Percentiles rank a stretch among this genome's conserved stretches.
Conservation (phyloP, 164 flowering plant species). For the Magnolia changhungtana region DNA sequence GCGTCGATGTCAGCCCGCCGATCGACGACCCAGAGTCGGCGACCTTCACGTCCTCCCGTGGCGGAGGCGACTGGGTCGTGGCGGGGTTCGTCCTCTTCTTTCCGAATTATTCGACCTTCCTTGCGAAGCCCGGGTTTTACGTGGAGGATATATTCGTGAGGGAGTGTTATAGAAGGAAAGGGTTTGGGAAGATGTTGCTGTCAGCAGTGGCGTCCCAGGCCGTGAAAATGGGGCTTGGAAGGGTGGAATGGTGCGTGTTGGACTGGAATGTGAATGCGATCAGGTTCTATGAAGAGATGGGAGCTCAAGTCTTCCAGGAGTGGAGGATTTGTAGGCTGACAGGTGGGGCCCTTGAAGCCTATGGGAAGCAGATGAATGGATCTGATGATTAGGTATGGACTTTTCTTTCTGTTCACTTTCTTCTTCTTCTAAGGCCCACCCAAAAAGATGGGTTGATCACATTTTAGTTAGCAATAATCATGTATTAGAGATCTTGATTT, state of each 20-base stretch:
- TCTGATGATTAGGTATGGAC: not conserved
- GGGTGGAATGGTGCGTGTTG: slow-evolving; percentile 90
- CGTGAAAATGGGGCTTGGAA: slow-evolving; percentile 70
- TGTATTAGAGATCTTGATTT: too few relatives aligned
- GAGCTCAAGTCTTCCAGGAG: slow-evolving; percentile 68
- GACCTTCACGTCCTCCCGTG: slow-evolving; percentile 23
- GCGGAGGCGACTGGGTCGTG: slow-evolving; percentile 31
- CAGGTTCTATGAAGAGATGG: slow-evolving; percentile 81
- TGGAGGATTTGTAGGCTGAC: slow-evolving; percentile 85
- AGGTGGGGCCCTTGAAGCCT: slow-evolving; percentile 36
- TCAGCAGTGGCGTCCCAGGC: slow-evolving; percentile 77
- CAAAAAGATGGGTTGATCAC: too few relatives aligned
- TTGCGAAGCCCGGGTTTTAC: slow-evolving; percentile 82
- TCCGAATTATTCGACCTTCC: slow-evolving; percentile 71
- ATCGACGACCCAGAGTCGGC: slow-evolving; percentile 49
- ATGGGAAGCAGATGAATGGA: slow-evolving; percentile 12
- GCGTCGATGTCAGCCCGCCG: slow-evolving; percentile 33
- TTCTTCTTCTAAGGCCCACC: not conserved
- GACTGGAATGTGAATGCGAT: slow-evolving; percentile 93
- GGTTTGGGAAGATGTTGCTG: slow-evolving; percentile 65
- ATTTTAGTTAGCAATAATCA: too few relatives aligned
- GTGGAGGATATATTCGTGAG: slow-evolving; percentile 81
- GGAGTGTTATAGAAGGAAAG: slow-evolving; percentile 73
- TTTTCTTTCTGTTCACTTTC: not conserved
- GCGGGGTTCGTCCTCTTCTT: slow-evolving; percentile 86